Conservation (phyloP, 768 basidiomycete genomes). For the Boletus reticulatus region DNA sequence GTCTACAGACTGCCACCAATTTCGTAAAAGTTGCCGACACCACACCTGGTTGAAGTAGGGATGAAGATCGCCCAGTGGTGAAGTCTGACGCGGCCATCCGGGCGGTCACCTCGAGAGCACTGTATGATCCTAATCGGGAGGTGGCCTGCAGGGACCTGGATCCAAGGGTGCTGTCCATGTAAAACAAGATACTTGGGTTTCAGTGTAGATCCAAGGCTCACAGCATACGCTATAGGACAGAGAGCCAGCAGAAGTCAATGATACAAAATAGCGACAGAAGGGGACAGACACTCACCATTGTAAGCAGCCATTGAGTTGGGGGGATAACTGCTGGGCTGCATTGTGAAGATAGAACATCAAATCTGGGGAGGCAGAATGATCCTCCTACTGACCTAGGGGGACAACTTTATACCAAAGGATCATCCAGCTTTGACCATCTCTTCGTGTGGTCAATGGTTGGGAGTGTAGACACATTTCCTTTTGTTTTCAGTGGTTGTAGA, state of each 20-base stretch:
- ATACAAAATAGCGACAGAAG: no score
- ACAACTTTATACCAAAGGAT: slow-evolving; percentile 4
- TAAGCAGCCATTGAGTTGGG: slow-evolving; percentile 8
- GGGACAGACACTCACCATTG: not conserved
- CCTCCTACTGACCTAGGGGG: not conserved
- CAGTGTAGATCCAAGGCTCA: not conserved
- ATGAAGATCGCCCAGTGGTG: slow-evolving; percentile 25
- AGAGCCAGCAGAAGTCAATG: not conserved
- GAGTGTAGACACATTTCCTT: not conserved
- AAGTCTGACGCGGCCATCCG: not conserved
- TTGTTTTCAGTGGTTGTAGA: not conserved
- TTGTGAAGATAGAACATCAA: not conserved
- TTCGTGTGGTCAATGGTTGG: not conserved
- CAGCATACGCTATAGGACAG: slow-evolving; percentile 3
- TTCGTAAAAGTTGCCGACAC: slow-evolving; percentile 21
- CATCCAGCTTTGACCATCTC: not conserved
- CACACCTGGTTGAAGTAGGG: slow-evolving; percentile 16
- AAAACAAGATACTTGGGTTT: slow-evolving; percentile 8
- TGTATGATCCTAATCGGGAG: slow-evolving; percentile 18
- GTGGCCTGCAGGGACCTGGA: slow-evolving; percentile 11
- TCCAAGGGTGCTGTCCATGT: not conserved
- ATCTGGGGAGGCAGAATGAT: not conserved
- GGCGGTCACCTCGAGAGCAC: slow-evolving; percentile 7
- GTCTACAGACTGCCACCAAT: slow-evolving; percentile 6
- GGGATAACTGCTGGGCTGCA: not conserved